Evolutionary conservation across 2,329 filamentous ascomycete species (phyloP), one percentile per base, ranked within the genome.

Genomic region (Fusarium gaditjirri): DNA sequence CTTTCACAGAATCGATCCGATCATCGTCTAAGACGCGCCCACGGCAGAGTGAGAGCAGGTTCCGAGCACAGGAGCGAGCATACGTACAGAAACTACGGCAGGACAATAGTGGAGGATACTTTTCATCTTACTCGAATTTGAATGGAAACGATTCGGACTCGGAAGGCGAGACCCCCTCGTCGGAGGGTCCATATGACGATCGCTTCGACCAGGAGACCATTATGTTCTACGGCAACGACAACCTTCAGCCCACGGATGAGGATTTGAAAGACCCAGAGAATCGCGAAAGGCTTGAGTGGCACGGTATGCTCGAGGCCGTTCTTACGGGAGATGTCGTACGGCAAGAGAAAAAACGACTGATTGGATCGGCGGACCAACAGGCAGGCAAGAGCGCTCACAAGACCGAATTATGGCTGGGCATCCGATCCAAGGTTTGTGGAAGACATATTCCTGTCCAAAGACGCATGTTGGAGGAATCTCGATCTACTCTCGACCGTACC

Each of bases 321-420:
- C 84, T 99, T 74, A 98, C 95, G 2, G 96, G 96, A 73, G 96
- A 99, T 80, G 96, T 99, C 13, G 95, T 99, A 64, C 94, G 94
- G 77, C 96, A 99, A 81, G 96, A 99, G 84, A 99, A 99, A 86
- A 97, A 97, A 81, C 91, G 96, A 47, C 83, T 99, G 77, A 96
- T 97, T 74, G 95, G 94, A 49, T 92, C 93, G 8, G 86, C 87
- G 17, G 90, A 91, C 58, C 86, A 87, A 73, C 84, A 87, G 67
- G 80, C 84, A 13, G 87, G 86, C 61, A 88, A 88, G 72, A 86
- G 88, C 53, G 93, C 94, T 49, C 90, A 94, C 72, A 92, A 93
- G 77, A 89, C 90, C 36, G 93, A 93, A 78, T 87, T 98, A 25
- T 99, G 96, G 95, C 85, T 98, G 49, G 95, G 94, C 12, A 89